Evolutionary conservation across 1,284 basidiomycete species (phyloP).

Genomic region (Tremellales sp.): DNA sequence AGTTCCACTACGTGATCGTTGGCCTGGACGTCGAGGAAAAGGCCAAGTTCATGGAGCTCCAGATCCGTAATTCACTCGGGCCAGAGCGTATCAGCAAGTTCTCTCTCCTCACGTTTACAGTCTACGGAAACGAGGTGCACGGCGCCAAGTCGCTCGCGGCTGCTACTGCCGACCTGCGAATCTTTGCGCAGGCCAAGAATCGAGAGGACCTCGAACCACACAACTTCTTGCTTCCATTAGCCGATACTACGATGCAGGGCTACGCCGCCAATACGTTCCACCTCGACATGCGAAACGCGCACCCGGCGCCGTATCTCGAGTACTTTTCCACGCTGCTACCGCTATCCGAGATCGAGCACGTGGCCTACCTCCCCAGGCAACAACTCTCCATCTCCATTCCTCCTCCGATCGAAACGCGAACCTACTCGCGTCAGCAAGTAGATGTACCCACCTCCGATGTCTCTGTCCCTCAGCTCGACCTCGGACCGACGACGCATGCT

Average conservation of each 20-base stretch:
- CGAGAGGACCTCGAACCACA: conserved; percentile 21
- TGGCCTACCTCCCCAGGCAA: too few species aligned
- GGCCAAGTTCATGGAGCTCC: conserved; percentile 20
- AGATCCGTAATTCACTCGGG: conserved; percentile 12
- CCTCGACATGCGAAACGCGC: not conserved
- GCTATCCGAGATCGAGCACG: too few species aligned
- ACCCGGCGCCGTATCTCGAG: conserved; percentile 16
- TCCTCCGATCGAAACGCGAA: too few species aligned
- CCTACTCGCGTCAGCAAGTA: too few species aligned
- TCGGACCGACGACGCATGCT: conserved; percentile 16
- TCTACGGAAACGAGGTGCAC: conserved; percentile 20
- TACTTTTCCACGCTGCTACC: too few species aligned
- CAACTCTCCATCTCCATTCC: too few species aligned
- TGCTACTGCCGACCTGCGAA: conserved; percentile 23
- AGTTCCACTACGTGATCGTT: conserved; percentile 16
- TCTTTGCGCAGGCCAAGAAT: conserved; percentile 21
- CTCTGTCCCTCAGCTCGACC: not conserved
- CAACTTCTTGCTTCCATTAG: conserved; percentile 20
- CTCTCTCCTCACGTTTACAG: conserved; percentile 18
- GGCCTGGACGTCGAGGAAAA: conserved; percentile 26
- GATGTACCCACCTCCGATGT: too few species aligned
- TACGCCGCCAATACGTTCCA: not conserved
- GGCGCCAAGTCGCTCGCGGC: conserved; percentile 19
- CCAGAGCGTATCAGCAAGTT: conserved; percentile 4
- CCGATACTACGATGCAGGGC: conserved; percentile 6